phyloP scores from a whole-genome alignment of 2,329 filamentous ascomycete genomes.

The Scleromitrula shiraiana region DNA sequence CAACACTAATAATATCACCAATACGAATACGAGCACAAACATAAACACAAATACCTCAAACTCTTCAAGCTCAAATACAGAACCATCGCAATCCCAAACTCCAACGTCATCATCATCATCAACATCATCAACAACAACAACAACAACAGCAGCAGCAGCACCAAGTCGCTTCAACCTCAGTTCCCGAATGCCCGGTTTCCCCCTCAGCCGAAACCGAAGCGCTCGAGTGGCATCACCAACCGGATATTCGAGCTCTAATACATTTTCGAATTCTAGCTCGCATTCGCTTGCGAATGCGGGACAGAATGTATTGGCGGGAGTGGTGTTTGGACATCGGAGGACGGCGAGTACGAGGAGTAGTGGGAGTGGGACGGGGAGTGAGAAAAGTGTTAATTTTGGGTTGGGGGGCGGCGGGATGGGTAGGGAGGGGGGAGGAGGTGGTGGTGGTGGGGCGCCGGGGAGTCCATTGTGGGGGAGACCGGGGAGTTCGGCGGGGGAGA shows the following conservation, averaged over 20 bases:
- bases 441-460: too few species aligned
- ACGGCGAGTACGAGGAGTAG: constrained; percentile 7
- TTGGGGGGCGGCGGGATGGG: too few species aligned
- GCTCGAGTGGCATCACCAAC: not conserved
- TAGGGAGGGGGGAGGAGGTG: too few species aligned
- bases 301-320: too few species aligned
- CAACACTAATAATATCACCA: not conserved
- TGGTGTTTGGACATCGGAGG: constrained; percentile 4
- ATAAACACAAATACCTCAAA: not conserved
- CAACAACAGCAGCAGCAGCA: not conserved
- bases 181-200: constrained; percentile 1
- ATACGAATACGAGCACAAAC: not conserved
- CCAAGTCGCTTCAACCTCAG: not conserved
- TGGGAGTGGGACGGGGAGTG: constrained; percentile 8
- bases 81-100: too few species aligned
- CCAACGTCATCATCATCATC: not conserved
- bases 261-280: too few species aligned
- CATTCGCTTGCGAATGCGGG: too few species aligned
- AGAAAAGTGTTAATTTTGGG: too few species aligned
- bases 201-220: constrained; percentile 3
- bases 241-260: too few species aligned
- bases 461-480: not conserved
- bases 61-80: too few species aligned
- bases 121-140: not conserved
- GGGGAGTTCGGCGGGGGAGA: not conserved